Conservation (phyloP, 2,329 filamentous ascomycete species). For the Cladosporium sp. region DNA sequence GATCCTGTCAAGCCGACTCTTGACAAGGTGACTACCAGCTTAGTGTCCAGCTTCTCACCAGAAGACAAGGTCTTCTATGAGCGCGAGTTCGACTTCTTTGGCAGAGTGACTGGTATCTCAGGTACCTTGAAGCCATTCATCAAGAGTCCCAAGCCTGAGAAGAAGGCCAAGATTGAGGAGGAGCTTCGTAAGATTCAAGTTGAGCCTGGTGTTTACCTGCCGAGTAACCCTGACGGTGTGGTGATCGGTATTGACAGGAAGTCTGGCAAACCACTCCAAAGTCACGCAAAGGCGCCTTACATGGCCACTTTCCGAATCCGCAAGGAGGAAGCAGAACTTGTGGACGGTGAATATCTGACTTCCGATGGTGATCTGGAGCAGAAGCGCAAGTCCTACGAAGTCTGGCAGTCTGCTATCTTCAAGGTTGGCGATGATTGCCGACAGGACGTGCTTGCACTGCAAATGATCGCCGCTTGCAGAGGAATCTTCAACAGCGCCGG, state of each 20-base stretch:
- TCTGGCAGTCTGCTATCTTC: slow-evolving; percentile 99
- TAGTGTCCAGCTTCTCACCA: slow-evolving; percentile 78
- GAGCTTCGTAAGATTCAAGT: slow-evolving; percentile 97
- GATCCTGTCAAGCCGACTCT: slow-evolving; percentile 92
- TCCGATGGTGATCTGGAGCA: not conserved
- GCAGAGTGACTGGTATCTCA: slow-evolving; percentile 92
- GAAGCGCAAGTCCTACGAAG: slow-evolving; percentile 66
- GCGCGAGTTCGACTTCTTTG: slow-evolving; percentile 96
- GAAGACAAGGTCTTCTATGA: slow-evolving; percentile 87
- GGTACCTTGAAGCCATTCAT: slow-evolving; percentile 94
- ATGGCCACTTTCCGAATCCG: slow-evolving; percentile 99
- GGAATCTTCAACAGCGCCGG: slow-evolving; percentile 96
- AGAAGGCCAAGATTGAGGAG: slow-evolving; percentile 99
- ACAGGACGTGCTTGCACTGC: slow-evolving; percentile 92
- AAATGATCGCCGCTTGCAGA: slow-evolving; percentile 97
- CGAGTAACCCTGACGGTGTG: slow-evolving; percentile 93
- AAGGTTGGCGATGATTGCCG: slow-evolving; percentile 99
- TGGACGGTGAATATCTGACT: slow-evolving; percentile 33
- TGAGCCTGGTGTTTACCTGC: slow-evolving; percentile 94
- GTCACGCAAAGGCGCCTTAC: slow-evolving; percentile 96
- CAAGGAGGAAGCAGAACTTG: slow-evolving; percentile 67
- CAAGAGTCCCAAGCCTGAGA: slow-evolving; percentile 88
- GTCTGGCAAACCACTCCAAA: slow-evolving; percentile 94
- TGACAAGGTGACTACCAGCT: slow-evolving; percentile 81
- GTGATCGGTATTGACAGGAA: slow-evolving; percentile 98